Evolutionary conservation across 106 monocot genomes (phyloP).

Genomic region (Gastrodia elata): DNA sequence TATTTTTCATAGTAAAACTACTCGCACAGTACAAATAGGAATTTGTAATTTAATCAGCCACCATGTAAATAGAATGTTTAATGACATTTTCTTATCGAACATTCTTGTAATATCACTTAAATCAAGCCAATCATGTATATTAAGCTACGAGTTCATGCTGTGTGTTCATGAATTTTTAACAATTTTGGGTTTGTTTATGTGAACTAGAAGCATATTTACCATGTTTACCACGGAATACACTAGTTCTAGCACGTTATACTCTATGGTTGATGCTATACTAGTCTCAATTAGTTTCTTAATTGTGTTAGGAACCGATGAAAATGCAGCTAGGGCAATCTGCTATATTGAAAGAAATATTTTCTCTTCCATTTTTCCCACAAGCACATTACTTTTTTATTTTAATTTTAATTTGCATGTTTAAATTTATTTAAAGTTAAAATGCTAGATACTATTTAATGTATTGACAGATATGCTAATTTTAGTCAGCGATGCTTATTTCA

Average conservation of each 20-base stretch:
- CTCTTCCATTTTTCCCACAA: neutral
- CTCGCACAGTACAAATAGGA: neutral
- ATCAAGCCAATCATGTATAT: neutral
- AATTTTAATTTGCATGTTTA: too few relatives aligned
- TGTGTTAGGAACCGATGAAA: neutral
- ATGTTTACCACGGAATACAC: too few relatives aligned
- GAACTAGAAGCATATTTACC: neutral
- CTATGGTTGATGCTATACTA: neutral
- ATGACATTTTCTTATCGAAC: neutral
- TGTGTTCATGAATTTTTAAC: neutral
- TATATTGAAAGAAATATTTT: neutral
- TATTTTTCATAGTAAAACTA: neutral
- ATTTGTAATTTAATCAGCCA: constrained; percentile 1
- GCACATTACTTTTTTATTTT: too few relatives aligned
- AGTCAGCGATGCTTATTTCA: neutral
- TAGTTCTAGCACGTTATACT: too few relatives aligned
- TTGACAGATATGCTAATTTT: neutral
- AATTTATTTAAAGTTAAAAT: too few relatives aligned
- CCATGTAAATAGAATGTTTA: neutral
- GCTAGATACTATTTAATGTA: neutral
- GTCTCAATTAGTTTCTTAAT: neutral
- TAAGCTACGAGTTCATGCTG: neutral
- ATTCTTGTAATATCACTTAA: neutral
- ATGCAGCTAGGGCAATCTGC: neutral
- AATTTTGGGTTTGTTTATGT: neutral